Conservation (phyloP, 2,329 filamentous ascomycete genomes). For the Fusarium sp. region DNA sequence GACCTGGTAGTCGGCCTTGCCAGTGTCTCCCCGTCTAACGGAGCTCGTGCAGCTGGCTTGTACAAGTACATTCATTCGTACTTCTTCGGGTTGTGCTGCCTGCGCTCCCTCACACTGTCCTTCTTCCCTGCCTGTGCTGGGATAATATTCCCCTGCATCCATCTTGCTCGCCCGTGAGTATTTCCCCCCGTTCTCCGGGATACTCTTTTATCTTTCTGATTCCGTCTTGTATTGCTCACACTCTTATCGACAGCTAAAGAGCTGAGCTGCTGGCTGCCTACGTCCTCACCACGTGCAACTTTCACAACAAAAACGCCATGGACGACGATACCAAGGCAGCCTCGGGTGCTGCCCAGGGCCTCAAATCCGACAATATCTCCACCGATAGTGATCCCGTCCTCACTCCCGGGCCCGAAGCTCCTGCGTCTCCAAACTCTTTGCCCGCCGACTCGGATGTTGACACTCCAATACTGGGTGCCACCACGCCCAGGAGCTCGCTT, state of each 20-base stretch:
- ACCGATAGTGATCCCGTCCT: slow-evolving; percentile 57
- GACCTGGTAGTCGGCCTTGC: slow-evolving; percentile 5
- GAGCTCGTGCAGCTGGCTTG: slow-evolving; percentile 18
- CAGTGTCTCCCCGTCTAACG: neutral
- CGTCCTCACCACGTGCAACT: slow-evolving; percentile 12
- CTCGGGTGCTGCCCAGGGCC: slow-evolving; percentile 30
- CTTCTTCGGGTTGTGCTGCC: slow-evolving; percentile 1
- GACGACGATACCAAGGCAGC: slow-evolving; percentile 47
- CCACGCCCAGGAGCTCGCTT: slow-evolving; percentile 65
- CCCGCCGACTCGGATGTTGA: slow-evolving; percentile 63
- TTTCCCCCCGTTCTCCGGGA: neutral
- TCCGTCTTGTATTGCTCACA: neutral
- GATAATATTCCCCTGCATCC: slow-evolving; percentile 3
- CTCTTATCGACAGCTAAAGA: neutral
- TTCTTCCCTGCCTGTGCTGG: neutral
- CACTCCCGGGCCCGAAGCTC: slow-evolving; percentile 57
- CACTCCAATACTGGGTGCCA: slow-evolving; percentile 67
- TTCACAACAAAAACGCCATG: slow-evolving; percentile 28
- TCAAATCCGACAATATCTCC: slow-evolving; percentile 46
- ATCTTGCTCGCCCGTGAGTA: slow-evolving; percentile 12
- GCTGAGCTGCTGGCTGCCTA: neutral
- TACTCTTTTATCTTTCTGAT: neutral
- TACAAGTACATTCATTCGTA: slow-evolving; percentile 24
- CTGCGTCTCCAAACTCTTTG: slow-evolving; percentile 61
- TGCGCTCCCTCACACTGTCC: slow-evolving; percentile 22